These are phyloP conservation scores for Clonostachys rosea DNA, from an alignment of 2,329 filamentous ascomycete species.

Conservation along the genomic window DNA sequence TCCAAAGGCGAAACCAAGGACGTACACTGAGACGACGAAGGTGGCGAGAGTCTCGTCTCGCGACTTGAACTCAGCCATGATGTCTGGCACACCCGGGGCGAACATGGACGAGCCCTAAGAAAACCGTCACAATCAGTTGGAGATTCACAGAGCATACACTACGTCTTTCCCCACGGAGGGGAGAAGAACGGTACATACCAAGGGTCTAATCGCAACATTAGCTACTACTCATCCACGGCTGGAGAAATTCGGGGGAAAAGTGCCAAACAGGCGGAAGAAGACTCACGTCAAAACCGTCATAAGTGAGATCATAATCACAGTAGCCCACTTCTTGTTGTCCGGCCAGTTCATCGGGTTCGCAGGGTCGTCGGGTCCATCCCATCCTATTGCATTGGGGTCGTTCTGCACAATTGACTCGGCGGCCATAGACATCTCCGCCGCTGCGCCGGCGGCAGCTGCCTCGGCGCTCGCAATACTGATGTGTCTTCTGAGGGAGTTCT, in stretches of 20 bases:
- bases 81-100: constrained; percentile 58
- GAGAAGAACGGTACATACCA: too few relatives aligned
- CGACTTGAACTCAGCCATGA: constrained; percentile 58
- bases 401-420: too few relatives aligned
- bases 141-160: too few relatives aligned
- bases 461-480: not conserved
- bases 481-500: not conserved
- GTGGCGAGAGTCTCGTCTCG: constrained; percentile 46
- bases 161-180: too few relatives aligned
- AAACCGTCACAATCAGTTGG: too few relatives aligned
- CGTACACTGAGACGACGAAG: constrained; percentile 36
- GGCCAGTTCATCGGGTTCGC: constrained; percentile 66
- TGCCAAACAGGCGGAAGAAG: not conserved
- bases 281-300: constrained; percentile 26
- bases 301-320: constrained; percentile 37
- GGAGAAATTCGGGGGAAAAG: constrained; percentile 42
- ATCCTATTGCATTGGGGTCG: constrained; percentile 33
- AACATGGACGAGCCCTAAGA: constrained; percentile 47
- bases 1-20: constrained; percentile 47
- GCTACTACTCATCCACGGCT: constrained; percentile 8
- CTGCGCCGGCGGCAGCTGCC: not conserved
- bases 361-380: constrained; percentile 63
- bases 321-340: constrained; percentile 54
- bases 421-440: not conserved
- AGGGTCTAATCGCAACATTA: too few relatives aligned